Percentiles rank a stretch among this genome's conserved stretches.
These are phyloP conservation scores for Venturia effusa DNA, from an alignment of 2,329 filamentous ascomycete species.

Conservation along the genomic window DNA sequence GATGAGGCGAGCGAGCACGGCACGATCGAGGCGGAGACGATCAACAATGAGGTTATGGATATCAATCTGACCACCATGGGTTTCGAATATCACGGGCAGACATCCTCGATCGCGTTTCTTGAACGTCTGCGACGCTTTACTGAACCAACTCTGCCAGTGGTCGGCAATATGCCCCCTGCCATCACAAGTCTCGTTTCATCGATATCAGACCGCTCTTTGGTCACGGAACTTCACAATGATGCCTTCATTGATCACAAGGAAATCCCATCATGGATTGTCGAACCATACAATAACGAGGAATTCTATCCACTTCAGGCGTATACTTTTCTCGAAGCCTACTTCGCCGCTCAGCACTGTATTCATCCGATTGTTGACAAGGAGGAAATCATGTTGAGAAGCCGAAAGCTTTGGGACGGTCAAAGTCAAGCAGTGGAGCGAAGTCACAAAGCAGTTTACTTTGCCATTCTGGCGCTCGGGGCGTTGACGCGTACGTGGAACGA, in stretches of 20 bases:
- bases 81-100: constrained; percentile 39
- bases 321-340: constrained; percentile 36
- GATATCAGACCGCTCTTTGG: constrained; percentile 26
- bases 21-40: constrained; percentile 10
- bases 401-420: constrained; percentile 32
- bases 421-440: constrained; percentile 24
- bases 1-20: constrained; percentile 14
- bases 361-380: constrained; percentile 38
- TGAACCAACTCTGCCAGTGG: not conserved
- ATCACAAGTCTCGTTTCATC: constrained; percentile 11
- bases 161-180: not conserved
- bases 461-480: constrained; percentile 36
- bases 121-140: constrained; percentile 28
- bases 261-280: constrained; percentile 9
- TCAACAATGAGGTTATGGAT: constrained; percentile 26
- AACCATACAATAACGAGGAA: constrained; percentile 17
- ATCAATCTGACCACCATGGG: constrained; percentile 35
- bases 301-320: constrained; percentile 35
- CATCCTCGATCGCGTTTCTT: constrained; percentile 35
- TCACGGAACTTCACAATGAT: constrained; percentile 36
- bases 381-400: constrained; percentile 31
- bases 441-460: constrained; percentile 38
- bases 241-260: constrained; percentile 25
- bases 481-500: constrained; percentile 35
- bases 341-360: constrained; percentile 37